These are phyloP conservation scores for Calonectria hawksworthii DNA, from an alignment of 2,329 filamentous ascomycete species.

Conservation along the genomic window DNA sequence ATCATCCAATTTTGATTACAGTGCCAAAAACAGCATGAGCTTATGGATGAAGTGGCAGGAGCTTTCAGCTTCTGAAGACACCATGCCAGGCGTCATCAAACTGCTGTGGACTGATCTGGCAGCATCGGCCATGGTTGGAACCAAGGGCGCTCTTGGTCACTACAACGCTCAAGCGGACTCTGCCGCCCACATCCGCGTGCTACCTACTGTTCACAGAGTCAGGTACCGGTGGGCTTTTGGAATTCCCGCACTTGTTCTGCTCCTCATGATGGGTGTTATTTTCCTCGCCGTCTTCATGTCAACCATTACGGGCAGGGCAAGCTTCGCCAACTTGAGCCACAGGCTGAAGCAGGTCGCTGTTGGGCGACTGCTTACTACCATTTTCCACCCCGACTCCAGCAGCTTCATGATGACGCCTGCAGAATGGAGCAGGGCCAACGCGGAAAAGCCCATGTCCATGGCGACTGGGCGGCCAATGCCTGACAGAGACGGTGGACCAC, in stretches of 20 bases:
- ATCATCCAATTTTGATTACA: slow-evolving; percentile 20
- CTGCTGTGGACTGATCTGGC: slow-evolving; percentile 38
- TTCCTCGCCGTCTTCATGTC: slow-evolving; percentile 22
- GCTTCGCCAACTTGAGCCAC: slow-evolving; percentile 25
- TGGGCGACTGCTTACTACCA: slow-evolving; percentile 34
- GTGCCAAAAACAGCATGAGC: slow-evolving; percentile 31
- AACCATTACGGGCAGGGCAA: slow-evolving; percentile 24
- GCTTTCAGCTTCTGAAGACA: slow-evolving; percentile 26
- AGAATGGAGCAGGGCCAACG: slow-evolving; percentile 33
- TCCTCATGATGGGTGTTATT: slow-evolving; percentile 21
- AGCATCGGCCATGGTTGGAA: slow-evolving; percentile 39
- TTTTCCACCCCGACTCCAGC: slow-evolving; percentile 33
- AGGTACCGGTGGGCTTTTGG: slow-evolving; percentile 39
- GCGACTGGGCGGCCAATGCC: not conserved
- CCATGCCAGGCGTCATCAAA: slow-evolving; percentile 26
- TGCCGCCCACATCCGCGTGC: slow-evolving; percentile 21
- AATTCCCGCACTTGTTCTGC: slow-evolving; percentile 37
- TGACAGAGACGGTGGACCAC: not conserved
- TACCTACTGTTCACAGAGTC: slow-evolving; percentile 34
- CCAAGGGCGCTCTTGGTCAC: slow-evolving; percentile 37
- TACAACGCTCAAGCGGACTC: slow-evolving; percentile 32
- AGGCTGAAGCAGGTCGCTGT: slow-evolving; percentile 36
- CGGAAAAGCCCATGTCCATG: not conserved
- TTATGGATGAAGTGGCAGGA: slow-evolving; percentile 36
- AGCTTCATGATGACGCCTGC: slow-evolving; percentile 29